Conservation (phyloP, 2,329 filamentous ascomycete species). For the Botrytis porri region DNA sequence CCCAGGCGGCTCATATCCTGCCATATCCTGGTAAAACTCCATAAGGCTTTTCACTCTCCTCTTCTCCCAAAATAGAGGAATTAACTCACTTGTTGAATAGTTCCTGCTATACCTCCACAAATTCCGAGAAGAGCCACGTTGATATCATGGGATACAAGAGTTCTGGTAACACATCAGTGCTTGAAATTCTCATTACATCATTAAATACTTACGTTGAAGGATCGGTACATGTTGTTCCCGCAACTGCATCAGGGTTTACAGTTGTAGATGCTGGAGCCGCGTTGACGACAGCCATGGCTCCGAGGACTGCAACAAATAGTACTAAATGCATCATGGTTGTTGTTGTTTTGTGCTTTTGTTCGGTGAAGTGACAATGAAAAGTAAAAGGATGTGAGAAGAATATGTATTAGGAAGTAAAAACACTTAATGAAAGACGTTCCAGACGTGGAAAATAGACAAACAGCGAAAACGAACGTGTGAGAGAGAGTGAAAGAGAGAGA, state of each 20-base stretch:
- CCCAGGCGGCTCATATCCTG: background rate
- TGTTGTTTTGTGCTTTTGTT: background rate
- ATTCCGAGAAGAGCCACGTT: conserved; percentile 47
- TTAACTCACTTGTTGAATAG: conserved; percentile 35
- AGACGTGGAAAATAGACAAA: background rate
- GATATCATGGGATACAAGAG: conserved; percentile 43
- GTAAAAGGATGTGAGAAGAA: background rate
- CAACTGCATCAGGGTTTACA: conserved; percentile 37
- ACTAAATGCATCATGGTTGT: background rate
- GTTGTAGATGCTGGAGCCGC: conserved; percentile 20
- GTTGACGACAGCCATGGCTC: conserved; percentile 5
- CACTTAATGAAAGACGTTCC: background rate
- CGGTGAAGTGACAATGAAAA: background rate
- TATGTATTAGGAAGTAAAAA: background rate
- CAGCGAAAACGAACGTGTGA: background rate
- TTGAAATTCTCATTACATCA: background rate
- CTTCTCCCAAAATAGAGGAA: background rate
- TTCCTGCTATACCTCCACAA: conserved; percentile 49
- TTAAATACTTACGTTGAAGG: conserved; percentile 30
- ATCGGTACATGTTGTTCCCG: conserved; percentile 38
- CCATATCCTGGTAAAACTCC: background rate
- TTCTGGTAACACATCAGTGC: conserved; percentile 22
- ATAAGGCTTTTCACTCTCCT: background rate
- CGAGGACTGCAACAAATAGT: background rate
- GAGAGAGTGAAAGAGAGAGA: background rate